Evolutionary conservation across 192 early-diverging fungal species (phyloP), one percentile per base, ranked within the genome.

Genomic region (Lobosporangium transversale): DNA sequence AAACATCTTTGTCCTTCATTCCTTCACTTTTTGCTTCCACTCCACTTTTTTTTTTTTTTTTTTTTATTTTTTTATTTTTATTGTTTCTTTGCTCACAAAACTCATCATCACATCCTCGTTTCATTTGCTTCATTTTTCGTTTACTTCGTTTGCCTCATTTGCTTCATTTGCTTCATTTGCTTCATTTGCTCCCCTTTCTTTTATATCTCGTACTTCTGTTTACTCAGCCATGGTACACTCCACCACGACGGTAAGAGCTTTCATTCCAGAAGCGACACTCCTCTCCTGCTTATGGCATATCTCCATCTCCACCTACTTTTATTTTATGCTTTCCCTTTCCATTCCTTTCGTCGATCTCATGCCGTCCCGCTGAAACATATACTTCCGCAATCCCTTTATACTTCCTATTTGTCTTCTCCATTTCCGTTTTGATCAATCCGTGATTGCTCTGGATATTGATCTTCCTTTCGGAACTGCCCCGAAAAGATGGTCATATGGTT

Each of bases 321-420:
- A 11, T 45, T 10, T 37, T 8, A 21, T 15, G 30, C 12, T 17
- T 20, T 24, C 26, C 21, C 32, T 50, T 33, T 18, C 30, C 18
- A 17, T 43, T 36, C 21, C 45, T 52, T 21, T 50, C 43, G 18
- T 31, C n/a, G 26, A 30, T 55, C 51, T 30, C 20, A 31, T n/a
- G 23, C 51, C 52, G 29, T 31, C 40, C 51, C 26, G 4, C 27
- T 14, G 37, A n/a, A 18, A 11, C 60, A 4, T 48, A 24, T 26
- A 37, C 14, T n/a, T n/a, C 37, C 35, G 23, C 40, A 26, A 56
- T 40, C 24, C 57, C 27, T 29, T 61, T 32, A 49, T 35, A 29
- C 35, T 52, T 15, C 30, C 23, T 12, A 23, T 50, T 33, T 2
- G 15, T 8, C 4, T 3, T 20, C 15, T 45, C 4, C 4, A 3